Evolutionary conservation across 1,284 basidiomycete species (phyloP).

Genomic region (Inonotus obliquus): DNA sequence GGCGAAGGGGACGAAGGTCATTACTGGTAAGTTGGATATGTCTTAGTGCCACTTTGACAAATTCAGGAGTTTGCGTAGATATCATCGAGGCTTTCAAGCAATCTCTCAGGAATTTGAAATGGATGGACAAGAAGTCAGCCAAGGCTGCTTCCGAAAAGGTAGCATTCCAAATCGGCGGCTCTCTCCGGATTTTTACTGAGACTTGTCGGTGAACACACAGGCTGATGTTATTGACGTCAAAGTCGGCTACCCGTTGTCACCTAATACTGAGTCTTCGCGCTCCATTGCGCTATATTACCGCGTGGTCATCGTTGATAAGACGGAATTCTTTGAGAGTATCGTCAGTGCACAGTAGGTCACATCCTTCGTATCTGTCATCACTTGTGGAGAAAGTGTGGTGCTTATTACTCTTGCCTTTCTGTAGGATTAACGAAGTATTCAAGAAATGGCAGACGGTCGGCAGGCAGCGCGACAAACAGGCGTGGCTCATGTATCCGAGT

Average conservation of each 20-base stretch:
- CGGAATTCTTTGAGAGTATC: constrained; percentile 84
- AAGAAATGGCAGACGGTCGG: constrained; percentile 78
- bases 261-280: constrained; percentile 71
- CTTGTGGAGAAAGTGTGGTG: neutral
- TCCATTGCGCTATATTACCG: constrained; percentile 77
- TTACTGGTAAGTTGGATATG: constrained; percentile 49
- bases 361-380: neutral
- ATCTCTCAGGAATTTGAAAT: constrained; percentile 73
- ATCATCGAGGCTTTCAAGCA: constrained; percentile 84
- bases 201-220: constrained; percentile 27
- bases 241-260: constrained; percentile 86
- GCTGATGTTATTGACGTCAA: constrained; percentile 78
- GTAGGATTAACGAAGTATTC: constrained; percentile 51
- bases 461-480: constrained; percentile 60
- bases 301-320: constrained; percentile 57
- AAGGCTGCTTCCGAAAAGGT: constrained; percentile 84
- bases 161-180: neutral
- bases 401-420: constrained; percentile 14
- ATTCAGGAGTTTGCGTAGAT: constrained; percentile 40
- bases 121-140: constrained; percentile 90
- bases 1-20: constrained; percentile 79
- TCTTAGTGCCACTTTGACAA: neutral
- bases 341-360: constrained; percentile 54
- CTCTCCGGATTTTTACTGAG: neutral
- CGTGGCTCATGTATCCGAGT: constrained; percentile 89